Evolutionary conservation across 208 protist genomes (phyloP).

Genomic region (Trypanosoma theileri): DNA sequence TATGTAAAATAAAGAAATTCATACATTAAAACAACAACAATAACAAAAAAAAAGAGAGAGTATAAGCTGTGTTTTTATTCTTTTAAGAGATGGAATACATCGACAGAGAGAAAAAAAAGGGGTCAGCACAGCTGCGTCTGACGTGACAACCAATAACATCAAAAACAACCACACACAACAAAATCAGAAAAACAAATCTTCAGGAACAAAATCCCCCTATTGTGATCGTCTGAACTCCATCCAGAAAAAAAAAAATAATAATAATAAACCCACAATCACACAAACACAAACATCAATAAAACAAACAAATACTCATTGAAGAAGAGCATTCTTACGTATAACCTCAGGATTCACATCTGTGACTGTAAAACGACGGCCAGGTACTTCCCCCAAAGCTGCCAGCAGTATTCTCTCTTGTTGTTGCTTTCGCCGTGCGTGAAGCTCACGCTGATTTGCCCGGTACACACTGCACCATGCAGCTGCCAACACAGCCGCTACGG

Average conservation of each 20-base stretch:
- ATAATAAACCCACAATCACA: background rate
- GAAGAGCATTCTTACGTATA: constrained; percentile 24
- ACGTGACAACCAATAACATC: background rate
- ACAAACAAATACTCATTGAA: constrained; percentile 10
- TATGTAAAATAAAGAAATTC: background rate
- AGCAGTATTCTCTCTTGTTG: constrained; percentile 37
- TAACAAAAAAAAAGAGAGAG: background rate
- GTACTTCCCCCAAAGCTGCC: constrained; percentile 44
- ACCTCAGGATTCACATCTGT: constrained; percentile 35
- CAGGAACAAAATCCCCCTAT: background rate
- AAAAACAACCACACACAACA: background rate
- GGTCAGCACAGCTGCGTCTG: too few relatives aligned
- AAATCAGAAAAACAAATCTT: background rate
- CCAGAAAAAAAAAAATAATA: background rate
- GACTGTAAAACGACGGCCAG: constrained; percentile 54
- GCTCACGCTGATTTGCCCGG: constrained; percentile 56
- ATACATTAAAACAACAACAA: constrained; percentile 2
- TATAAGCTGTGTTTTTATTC: too few relatives aligned
- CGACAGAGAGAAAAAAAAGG: constrained; percentile 21
- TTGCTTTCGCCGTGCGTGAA: constrained; percentile 32
- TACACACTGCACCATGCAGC: constrained; percentile 57
- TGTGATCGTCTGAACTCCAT: too few relatives aligned
- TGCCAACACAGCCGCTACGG: constrained; percentile 27
- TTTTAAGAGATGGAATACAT: background rate
- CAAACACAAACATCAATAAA: background rate